Conservation (phyloP, 441 rosid species). For the Corymbia citriodora region DNA sequence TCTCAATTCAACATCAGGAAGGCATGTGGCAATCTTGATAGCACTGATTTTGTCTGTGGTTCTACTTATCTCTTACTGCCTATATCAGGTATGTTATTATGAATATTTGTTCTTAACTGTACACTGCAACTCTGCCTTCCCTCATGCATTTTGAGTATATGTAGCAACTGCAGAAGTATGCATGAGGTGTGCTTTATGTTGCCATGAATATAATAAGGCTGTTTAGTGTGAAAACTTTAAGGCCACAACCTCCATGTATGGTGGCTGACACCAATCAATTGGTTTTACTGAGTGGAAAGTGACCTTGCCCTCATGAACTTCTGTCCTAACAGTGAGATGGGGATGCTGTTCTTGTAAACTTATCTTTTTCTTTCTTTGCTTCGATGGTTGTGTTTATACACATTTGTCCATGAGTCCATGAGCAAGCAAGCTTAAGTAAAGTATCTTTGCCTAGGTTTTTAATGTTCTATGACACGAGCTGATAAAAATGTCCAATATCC, state of each 20-base stretch:
- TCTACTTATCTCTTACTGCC: slow-evolving; percentile 14
- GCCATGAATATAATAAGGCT: not conserved
- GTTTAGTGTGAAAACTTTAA: not conserved
- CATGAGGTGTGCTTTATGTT: not conserved
- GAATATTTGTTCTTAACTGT: not conserved
- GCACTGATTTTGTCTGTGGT: slow-evolving; percentile 11
- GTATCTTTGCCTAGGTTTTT: fast-evolving
- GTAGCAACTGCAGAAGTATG: not conserved
- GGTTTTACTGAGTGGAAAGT: not conserved
- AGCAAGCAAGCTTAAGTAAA: not conserved
- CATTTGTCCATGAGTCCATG: not conserved
- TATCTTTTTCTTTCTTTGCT: not conserved
- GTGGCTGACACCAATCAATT: fast-evolving
- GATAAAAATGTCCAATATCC: not conserved
- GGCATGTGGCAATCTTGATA: slow-evolving; percentile 15
- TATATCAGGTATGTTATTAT: slow-evolving; percentile 14
- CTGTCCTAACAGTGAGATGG: not conserved
- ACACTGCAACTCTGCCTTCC: not conserved
- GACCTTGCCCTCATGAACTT: not conserved
- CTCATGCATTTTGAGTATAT: not conserved
- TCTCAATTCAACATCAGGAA: slow-evolving; percentile 6
- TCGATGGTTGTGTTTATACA: not conserved
- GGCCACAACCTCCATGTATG: not conserved
- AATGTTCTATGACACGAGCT: not conserved
- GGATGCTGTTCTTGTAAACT: not conserved